phyloP scores from a whole-genome alignment of 2,329 filamentous ascomycete genomes.

The Calonectria pauciramosa region DNA sequence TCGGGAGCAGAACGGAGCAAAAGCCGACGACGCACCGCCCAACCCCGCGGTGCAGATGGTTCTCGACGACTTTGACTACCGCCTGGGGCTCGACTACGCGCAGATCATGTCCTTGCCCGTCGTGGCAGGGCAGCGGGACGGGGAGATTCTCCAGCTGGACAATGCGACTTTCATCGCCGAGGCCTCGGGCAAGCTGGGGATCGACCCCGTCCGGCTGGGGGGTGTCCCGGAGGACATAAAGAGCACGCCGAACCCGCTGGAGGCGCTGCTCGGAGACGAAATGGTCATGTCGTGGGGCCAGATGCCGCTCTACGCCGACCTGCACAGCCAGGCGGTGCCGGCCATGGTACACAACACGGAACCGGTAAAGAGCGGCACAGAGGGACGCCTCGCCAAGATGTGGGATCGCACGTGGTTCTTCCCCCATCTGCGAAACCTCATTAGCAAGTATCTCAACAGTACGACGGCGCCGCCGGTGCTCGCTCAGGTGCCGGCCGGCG shows the following conservation, averaged over 20 bases:
- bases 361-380: conserved; percentile 19
- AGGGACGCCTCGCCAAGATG: conserved; percentile 24
- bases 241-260: conserved; percentile 6
- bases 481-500: neutral
- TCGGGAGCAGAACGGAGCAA: neutral
- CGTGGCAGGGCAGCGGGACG: conserved; percentile 37
- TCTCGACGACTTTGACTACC: conserved; percentile 34
- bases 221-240: conserved; percentile 32
- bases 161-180: conserved; percentile 25
- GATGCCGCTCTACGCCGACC: conserved; percentile 36
- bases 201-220: conserved; percentile 8
- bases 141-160: conserved; percentile 28
- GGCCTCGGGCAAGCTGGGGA: conserved; percentile 10
- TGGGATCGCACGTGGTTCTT: conserved; percentile 42
- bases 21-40: neutral
- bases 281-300: conserved; percentile 33
- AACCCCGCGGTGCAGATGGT: conserved; percentile 3
- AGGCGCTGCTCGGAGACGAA: neutral
- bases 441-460: conserved; percentile 18
- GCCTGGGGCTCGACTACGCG: conserved; percentile 36
- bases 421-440: conserved; percentile 27
- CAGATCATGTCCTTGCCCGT: conserved; percentile 38
- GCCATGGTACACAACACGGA: conserved; percentile 41
- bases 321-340: conserved; percentile 35
- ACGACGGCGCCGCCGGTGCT: neutral